Evolutionary conservation across 2,329 filamentous ascomycete species (phyloP), one percentile per base, ranked within the genome.

Genomic region (Thelonectria blattea): DNA sequence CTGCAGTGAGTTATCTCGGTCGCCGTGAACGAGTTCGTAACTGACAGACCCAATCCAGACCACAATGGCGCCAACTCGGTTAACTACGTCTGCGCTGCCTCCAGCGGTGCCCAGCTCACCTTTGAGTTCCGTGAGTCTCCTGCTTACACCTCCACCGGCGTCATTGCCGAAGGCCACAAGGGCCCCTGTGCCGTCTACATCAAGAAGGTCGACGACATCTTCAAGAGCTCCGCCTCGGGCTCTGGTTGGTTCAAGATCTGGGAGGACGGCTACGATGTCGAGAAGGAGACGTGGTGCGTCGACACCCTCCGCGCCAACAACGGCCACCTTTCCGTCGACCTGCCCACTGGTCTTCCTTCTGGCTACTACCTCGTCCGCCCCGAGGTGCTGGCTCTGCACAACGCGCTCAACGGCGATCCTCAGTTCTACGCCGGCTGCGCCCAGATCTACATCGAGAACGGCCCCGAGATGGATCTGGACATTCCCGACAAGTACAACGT

Each of bases 241-340:
- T 77, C 80, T 52, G 90, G 90, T 41, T 93, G 90, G 91, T 91
- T 93, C 82, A 92, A 92, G 81, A 85, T 93, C 71, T 91, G 83
- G 80, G 84, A 91, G 59, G 82, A 88, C 52, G 88, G 88, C 47
- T 91, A 90, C 75, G 81, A 90, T 67, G 72, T 76, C 5, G 66
- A 72, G 5, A 78, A 79, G 2, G 73, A 78, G 27, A 78, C 85
- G 72, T 93, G 90, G 89, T 92, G 90, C 75, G 89, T 87, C 3
- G 85, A 91, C 70, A 86, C 85, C 61, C 79, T 93, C 60, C 89
- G 89, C 60, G 80, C 77, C 55, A 86, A 87, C 74, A 80, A 87
- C 20, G 89, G 89, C 14, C 78, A 87, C 18, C 76, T 92, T 12
- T 86, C 85, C 5, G 81, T 91, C 59, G 76, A 80, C 18, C 79